Conservation (phyloP, 257 asterid genomes). For the Solanum clarkiae region DNA sequence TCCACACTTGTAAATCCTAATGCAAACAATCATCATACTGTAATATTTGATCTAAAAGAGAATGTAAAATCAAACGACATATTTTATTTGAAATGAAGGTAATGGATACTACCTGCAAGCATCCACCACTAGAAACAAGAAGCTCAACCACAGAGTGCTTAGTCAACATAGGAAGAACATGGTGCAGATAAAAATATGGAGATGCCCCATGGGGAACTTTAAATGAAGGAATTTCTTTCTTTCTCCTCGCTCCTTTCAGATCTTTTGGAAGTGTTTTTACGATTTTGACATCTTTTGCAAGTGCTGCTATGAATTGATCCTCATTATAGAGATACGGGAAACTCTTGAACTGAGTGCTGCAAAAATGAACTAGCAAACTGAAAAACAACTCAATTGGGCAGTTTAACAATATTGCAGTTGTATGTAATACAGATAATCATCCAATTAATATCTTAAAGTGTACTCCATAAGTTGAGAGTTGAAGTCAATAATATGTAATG, state of each 20-base stretch:
- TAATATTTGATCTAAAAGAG: not conserved
- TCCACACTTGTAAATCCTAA: not conserved
- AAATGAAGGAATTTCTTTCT: conserved; percentile 91
- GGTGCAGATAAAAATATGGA: conserved; percentile 72
- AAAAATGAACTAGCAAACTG: not conserved
- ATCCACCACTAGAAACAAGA: conserved; percentile 86
- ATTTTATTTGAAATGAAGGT: not conserved
- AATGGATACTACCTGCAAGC: conserved; percentile 61
- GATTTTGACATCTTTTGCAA: conserved; percentile 60
- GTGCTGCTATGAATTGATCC: conserved; percentile 74
- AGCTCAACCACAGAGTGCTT: conserved; percentile 89
- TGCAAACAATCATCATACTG: not conserved
- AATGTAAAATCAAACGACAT: not conserved
- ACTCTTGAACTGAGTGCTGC: conserved; percentile 96
- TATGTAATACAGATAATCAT: not conserved
- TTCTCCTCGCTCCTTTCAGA: conserved; percentile 92
- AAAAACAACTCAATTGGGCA: not conserved
- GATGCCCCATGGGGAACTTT: conserved; percentile 59
- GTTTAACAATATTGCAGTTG: not conserved
- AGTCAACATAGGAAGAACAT: conserved; percentile 76
- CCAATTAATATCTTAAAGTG: not conserved
- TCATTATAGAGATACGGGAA: conserved; percentile 88
- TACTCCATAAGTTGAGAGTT: not conserved
- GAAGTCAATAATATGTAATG: not conserved
- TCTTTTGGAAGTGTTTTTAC: conserved; percentile 84